phyloP scores from a whole-genome alignment of 1,284 basidiomycete genomes.

The Cutaneotrichosporon sp. region DNA sequence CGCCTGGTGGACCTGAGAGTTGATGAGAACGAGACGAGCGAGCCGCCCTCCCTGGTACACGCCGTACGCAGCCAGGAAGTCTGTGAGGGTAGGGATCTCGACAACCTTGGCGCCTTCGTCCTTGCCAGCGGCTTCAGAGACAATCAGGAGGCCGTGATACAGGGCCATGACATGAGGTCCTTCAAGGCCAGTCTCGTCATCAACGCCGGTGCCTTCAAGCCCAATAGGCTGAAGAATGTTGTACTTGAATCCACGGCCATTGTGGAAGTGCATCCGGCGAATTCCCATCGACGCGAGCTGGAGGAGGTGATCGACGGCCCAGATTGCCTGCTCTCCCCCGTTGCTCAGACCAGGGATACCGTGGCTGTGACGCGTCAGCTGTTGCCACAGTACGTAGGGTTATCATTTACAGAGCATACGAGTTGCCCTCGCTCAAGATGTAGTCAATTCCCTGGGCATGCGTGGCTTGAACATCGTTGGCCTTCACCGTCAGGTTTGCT shows the following conservation, averaged over 20 bases:
- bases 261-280: conserved; percentile 48
- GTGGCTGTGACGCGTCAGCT: conserved; percentile 44
- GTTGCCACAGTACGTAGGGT: no score
- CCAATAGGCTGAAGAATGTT: conserved; percentile 32
- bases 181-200: conserved; percentile 51
- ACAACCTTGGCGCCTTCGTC: conserved; percentile 50
- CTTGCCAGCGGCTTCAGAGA: conserved; percentile 51
- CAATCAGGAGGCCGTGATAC: conserved; percentile 59
- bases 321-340: conserved; percentile 63
- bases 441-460: conserved; percentile 55
- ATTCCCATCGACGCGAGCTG: conserved; percentile 51
- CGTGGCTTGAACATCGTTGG: conserved; percentile 54
- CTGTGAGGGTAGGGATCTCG: conserved; percentile 55
- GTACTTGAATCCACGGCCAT: conserved; percentile 52
- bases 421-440: conserved; percentile 49
- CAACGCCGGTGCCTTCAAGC: conserved; percentile 50
- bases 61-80: conserved; percentile 60
- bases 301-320: conserved; percentile 63
- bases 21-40: conserved; percentile 57
- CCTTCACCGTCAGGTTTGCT: conserved; percentile 54
- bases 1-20: conserved; percentile 30
- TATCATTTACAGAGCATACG: conserved; percentile 3
- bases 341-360: conserved; percentile 65
- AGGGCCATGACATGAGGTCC: conserved; percentile 55
- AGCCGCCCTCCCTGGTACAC: conserved; percentile 55